Evolutionary conservation across 2,329 filamentous ascomycete species (phyloP).

Genomic region (Penicillium brasilianum): DNA sequence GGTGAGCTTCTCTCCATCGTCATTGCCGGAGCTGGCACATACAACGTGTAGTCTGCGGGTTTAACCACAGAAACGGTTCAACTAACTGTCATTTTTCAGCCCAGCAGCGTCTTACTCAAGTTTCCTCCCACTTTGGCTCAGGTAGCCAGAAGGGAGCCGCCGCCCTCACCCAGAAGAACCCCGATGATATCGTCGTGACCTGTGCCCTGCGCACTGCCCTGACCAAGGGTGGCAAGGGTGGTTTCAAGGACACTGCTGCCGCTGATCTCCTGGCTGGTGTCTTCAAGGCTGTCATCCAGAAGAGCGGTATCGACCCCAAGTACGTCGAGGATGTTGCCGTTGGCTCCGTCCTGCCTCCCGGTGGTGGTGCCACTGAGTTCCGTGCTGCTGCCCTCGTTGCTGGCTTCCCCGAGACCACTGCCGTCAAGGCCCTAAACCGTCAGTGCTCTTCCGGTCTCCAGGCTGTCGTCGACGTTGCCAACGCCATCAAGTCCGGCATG

Average conservation of each 20-base stretch:
- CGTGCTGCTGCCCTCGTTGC: conserved; percentile 88
- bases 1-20: conserved; percentile 36
- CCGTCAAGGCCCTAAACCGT: conserved; percentile 87
- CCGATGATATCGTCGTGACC: conserved; percentile 83
- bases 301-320: conserved; percentile 84
- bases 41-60: not conserved
- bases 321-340: conserved; percentile 93
- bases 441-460: conserved; percentile 94
- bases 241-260: conserved; percentile 91
- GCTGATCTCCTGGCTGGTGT: conserved; percentile 84
- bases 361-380: conserved; percentile 96
- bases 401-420: conserved; percentile 82
- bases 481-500: conserved; percentile 88
- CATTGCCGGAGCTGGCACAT: not conserved
- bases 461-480: conserved; percentile 90
- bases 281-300: conserved; percentile 78
- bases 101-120: conserved; percentile 64
- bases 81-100: conserved; percentile 44
- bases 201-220: conserved; percentile 89
- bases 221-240: conserved; percentile 90
- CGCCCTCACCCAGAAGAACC: conserved; percentile 53
- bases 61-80: not conserved
- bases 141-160: conserved; percentile 42
- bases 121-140: conserved; percentile 61
- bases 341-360: conserved; percentile 87